Base-by-base conservation (phyloP, 495 filamentous ascomycete species). In the Daldinia vernicosa region DNA sequence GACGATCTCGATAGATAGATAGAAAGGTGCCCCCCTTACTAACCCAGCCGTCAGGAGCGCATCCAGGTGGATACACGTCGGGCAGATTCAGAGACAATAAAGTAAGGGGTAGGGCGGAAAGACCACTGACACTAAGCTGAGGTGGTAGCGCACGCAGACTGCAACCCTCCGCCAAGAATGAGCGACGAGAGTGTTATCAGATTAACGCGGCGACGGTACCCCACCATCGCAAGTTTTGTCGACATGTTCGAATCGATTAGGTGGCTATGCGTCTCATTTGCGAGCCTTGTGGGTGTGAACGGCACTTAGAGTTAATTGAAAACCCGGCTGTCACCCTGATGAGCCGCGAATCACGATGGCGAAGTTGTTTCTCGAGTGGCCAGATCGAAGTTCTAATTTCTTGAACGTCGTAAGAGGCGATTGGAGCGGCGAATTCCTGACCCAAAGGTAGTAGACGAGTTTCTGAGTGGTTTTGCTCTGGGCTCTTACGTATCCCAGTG, bases 381-480 rank as follows among this genome's bases (percentile, higher is more conserved):
- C 94, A 32, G 90, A 82, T 52, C 90, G 89, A 40, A 97, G 77
- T 71, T 93, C 89, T 64, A 88, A 85, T 78, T 97, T 98, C 40
- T 69, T 80, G 70, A 76, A 81, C 51, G 51, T 51, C 30, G 52
- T 61, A 57, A 40, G 80, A 63, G 64, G 30, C 19, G 37, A 75
- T 19, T 74, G 54, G 43, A 62, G 37, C 7, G 14, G 26, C 3
- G 72, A 69, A 28, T 69, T 73, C 72, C 64, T 80, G 74, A 80
- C 85, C 93, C 93, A 98, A 8, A 98, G 83, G 68, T 95, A 93
- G 80, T 96, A 98, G 33, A 94, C 89, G 59, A 99, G 84, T 77
- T 97, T 97, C 30, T 89, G 83, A 1, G 91, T 92, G 63, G 88
- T 81, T 79, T 97, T 97, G 76, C 83, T 85, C 64, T 87, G 81